These are phyloP conservation scores for Ceratocystis eucalypticola DNA, from an alignment of 2,329 filamentous ascomycete genomes.

Conservation along the genomic window DNA sequence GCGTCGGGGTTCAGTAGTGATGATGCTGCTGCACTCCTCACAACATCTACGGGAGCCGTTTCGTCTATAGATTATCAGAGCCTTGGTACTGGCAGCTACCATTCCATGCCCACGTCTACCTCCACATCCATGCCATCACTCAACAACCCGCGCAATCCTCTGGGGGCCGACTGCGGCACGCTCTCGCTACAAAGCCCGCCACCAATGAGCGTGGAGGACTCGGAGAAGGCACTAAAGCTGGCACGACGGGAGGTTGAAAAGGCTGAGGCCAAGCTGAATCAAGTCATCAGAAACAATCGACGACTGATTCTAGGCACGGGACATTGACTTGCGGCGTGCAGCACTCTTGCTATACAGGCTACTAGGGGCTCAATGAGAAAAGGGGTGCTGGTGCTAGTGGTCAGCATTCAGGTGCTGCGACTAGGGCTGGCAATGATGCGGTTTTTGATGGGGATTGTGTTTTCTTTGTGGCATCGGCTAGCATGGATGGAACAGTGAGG, in stretches of 20 bases:
- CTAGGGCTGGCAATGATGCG: slow-evolving; percentile 20
- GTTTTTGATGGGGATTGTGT: slow-evolving; percentile 20
- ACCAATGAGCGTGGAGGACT: slow-evolving; percentile 49
- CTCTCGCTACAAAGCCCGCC: slow-evolving; percentile 31
- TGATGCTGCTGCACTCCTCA: slow-evolving; percentile 3
- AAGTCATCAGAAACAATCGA: slow-evolving; percentile 46
- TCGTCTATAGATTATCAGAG: slow-evolving; percentile 25
- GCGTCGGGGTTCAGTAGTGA: slow-evolving; percentile 3
- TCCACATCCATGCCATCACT: not conserved
- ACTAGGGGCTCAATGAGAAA: slow-evolving; percentile 18
- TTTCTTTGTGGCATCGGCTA: slow-evolving; percentile 17
- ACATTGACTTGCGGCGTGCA: slow-evolving; percentile 19
- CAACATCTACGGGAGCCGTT: slow-evolving; percentile 22
- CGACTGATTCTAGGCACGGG: slow-evolving; percentile 34
- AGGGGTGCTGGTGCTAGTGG: slow-evolving; percentile 19
- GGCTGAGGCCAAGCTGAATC: slow-evolving; percentile 47
- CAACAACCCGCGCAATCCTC: slow-evolving; percentile 8
- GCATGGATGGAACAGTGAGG: slow-evolving; percentile 5
- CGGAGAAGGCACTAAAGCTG: slow-evolving; percentile 40
- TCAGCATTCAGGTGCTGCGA: slow-evolving; percentile 20
- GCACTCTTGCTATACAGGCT: slow-evolving; percentile 18
- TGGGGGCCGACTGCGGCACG: slow-evolving; percentile 12
- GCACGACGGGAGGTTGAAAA: slow-evolving; percentile 48
- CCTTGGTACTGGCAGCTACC: not conserved
- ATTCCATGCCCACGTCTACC: not conserved